These are phyloP conservation scores for Fusarium sp. DNA, from an alignment of 2,329 filamentous ascomycete genomes.

Conservation along the genomic window DNA sequence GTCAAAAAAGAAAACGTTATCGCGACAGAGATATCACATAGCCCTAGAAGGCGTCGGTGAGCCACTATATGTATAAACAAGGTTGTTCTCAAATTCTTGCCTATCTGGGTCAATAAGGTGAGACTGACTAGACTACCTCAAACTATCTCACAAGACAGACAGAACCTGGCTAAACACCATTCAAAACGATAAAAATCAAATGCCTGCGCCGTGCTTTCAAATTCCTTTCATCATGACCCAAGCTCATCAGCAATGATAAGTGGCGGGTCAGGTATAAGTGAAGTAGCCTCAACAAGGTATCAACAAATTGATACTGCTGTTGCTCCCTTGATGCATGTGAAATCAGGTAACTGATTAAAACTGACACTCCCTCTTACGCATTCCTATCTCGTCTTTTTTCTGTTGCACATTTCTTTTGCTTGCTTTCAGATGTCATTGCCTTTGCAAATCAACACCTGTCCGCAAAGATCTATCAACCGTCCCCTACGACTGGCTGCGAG, in stretches of 20 bases:
- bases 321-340: slow-evolving; percentile 33
- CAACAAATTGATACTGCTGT: slow-evolving; percentile 30
- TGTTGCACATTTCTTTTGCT: slow-evolving; percentile 7
- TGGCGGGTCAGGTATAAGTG: not conserved
- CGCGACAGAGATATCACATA: not conserved
- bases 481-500: slow-evolving; percentile 66
- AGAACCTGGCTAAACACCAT: slow-evolving; percentile 7
- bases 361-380: slow-evolving; percentile 35
- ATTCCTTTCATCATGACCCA: slow-evolving; percentile 15
- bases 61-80: not conserved
- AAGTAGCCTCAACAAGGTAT: slow-evolving; percentile 28
- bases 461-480: not conserved
- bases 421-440: slow-evolving; percentile 16
- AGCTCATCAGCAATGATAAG: not conserved
- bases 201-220: slow-evolving; percentile 32
- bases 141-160: not conserved
- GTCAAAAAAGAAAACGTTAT: not conserved
- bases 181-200: slow-evolving; percentile 23
- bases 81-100: slow-evolving; percentile 10
- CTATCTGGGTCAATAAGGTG: slow-evolving; percentile 23
- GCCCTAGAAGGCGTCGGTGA: slow-evolving; percentile 9
- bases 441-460: slow-evolving; percentile 6
- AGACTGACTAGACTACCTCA: not conserved
- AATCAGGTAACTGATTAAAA: slow-evolving; percentile 32
- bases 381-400: slow-evolving; percentile 20